These are phyloP conservation scores for Aspergillus quadricinctus DNA, from an alignment of 2,329 filamentous ascomycete species.

Conservation along the genomic window DNA sequence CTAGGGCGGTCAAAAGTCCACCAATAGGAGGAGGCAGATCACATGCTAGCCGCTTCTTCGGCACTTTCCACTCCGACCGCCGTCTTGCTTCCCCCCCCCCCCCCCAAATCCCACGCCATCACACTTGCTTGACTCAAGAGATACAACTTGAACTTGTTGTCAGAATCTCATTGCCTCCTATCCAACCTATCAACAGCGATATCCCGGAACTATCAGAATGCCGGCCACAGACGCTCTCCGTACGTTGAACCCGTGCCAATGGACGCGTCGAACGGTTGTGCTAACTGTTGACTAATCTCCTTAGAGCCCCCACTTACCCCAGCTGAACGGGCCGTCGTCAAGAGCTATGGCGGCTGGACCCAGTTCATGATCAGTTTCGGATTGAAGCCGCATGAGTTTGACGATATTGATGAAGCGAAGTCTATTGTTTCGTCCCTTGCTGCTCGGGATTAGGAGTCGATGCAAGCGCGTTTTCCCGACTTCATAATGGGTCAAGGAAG, in stretches of 20 bases:
- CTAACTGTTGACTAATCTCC: neutral
- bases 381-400: conserved; percentile 21
- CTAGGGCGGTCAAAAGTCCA: too few species aligned
- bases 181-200: neutral
- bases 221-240: conserved; percentile 9
- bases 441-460: neutral
- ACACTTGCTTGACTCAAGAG: too few species aligned
- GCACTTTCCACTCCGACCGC: too few species aligned
- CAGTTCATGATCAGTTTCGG: conserved; percentile 18
- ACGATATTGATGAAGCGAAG: conserved; percentile 21
- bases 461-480: neutral
- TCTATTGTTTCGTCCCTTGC: conserved; percentile 12
- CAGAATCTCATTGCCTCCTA: neutral
- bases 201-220: conserved; percentile 4
- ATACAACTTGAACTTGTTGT: neutral
- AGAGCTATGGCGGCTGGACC: conserved; percentile 26
- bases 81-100: too few species aligned
- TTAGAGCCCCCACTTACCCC: conserved; percentile 24
- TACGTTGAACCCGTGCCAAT: neutral
- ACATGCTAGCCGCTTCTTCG: neutral
- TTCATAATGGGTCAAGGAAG: neutral
- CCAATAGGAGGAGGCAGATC: too few species aligned
- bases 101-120: too few species aligned
- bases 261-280: neutral
- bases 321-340: conserved; percentile 21